phyloP scores from a whole-genome alignment of 768 basidiomycete species.

The Agaricus subrufescens region DNA sequence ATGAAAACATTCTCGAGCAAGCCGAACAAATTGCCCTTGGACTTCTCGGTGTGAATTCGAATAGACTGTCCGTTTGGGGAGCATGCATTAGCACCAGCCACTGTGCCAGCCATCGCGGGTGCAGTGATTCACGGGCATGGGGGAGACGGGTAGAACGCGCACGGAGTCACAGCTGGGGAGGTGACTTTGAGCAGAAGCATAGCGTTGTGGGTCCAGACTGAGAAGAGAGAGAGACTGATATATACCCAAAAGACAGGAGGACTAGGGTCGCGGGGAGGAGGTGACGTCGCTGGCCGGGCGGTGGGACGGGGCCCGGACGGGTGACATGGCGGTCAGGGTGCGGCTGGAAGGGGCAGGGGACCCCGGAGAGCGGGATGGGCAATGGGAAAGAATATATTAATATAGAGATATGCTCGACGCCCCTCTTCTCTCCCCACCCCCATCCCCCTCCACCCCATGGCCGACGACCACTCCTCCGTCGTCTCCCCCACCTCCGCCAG shows the following conservation, averaged over 20 bases:
- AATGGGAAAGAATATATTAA: not conserved
- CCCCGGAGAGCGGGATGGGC: not conserved
- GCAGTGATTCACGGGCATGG: too few species aligned
- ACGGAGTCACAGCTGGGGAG: constrained; percentile 7
- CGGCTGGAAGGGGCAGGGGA: constrained; percentile 11
- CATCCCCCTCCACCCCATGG: constrained; percentile 25
- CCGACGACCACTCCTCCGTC: constrained; percentile 32
- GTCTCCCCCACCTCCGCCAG: constrained; percentile 35
- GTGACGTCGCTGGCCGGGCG: not conserved
- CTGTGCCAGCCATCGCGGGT: too few species aligned
- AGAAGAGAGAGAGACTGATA: too few species aligned
- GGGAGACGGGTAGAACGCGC: not conserved
- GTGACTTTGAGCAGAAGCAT: too few species aligned
- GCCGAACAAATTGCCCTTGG: constrained; percentile 3
- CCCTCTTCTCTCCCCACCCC: constrained; percentile 19
- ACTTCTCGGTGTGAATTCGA: not conserved
- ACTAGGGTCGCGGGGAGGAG: too few species aligned
- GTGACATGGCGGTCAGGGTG: constrained; percentile 19
- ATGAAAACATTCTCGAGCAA: constrained; percentile 1
- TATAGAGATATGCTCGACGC: constrained; percentile 8
- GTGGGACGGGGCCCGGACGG: not conserved
- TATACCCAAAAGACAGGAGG: too few species aligned
- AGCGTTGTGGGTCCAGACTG: too few species aligned
- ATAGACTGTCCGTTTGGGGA: not conserved
- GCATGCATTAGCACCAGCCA: not conserved